These are phyloP conservation scores for Ascocoryne sarcoides DNA, from an alignment of 2,329 filamentous ascomycete species.

Conservation along the genomic window DNA sequence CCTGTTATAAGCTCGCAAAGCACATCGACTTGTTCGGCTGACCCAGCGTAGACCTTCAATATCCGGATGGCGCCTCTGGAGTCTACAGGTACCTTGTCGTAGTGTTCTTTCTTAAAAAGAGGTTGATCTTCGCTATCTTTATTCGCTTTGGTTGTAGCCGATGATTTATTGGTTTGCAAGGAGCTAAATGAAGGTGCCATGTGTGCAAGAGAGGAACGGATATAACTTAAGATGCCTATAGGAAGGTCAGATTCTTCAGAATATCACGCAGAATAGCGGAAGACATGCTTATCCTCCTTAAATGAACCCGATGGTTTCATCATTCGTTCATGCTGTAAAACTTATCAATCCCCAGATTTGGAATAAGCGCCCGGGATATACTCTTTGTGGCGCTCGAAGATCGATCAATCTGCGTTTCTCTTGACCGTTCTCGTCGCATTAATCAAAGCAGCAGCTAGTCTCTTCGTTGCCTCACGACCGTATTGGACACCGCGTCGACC, in stretches of 20 bases:
- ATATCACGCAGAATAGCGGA: background rate
- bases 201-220: background rate
- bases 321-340: background rate
- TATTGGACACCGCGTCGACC: background rate
- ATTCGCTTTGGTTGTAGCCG: background rate
- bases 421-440: background rate
- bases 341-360: background rate
- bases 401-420: background rate
- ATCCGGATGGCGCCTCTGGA: slow-evolving; percentile 2
- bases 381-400: background rate
- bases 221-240: background rate
- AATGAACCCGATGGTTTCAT: background rate
- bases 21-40: slow-evolving; percentile 1
- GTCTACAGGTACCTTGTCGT: slow-evolving; percentile 1
- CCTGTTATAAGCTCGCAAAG: slow-evolving; percentile 2
- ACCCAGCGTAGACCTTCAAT: slow-evolving; percentile 1
- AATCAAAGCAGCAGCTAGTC: background rate
- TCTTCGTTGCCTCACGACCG: background rate
- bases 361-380: background rate
- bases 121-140: background rate
- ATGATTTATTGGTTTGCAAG: background rate
- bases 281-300: background rate
- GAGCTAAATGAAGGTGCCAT: slow-evolving; percentile 1
- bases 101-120: slow-evolving; percentile 1
- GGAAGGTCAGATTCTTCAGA: background rate